Conservation (phyloP, 2,329 filamentous ascomycete genomes). For the Mollisia scopiformis region DNA sequence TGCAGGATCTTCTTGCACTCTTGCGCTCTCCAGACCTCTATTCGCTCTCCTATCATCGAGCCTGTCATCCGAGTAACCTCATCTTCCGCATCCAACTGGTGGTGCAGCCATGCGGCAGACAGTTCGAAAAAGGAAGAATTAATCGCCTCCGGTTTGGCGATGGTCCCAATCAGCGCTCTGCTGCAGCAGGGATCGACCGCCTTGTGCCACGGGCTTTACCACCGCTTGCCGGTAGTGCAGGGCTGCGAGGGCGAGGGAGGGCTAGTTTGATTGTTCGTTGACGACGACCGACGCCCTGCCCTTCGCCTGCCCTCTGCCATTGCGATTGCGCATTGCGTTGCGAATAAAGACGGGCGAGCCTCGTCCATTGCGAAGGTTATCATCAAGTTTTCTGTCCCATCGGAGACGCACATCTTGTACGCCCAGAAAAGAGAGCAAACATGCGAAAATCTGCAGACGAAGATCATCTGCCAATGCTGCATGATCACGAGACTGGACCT, state of each 20-base stretch:
- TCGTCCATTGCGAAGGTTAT: not conserved
- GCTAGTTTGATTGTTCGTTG: not conserved
- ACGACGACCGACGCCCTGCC: not conserved
- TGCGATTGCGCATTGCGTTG: not conserved
- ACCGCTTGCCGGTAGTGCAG: not conserved
- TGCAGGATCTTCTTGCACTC: not conserved
- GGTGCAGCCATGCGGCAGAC: not conserved
- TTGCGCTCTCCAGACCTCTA: not conserved
- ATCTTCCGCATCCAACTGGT: not conserved
- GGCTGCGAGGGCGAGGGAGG: too few species aligned
- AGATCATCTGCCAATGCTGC: not conserved
- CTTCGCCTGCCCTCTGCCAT: too few species aligned
- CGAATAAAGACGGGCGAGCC: not conserved
- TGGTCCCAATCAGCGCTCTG: not conserved
- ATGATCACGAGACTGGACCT: too few species aligned
- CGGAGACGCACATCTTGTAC: not conserved
- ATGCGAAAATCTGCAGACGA: not conserved
- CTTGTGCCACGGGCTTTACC: not conserved
- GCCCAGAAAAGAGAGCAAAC: not conserved
- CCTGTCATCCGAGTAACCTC: not conserved
- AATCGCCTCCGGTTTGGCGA: not conserved
- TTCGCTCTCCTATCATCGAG: not conserved
- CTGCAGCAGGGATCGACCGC: not conserved
- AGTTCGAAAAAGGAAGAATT: not conserved
- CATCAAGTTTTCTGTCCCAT: not conserved